Evolutionary conservation across 495 filamentous ascomycete genomes (phyloP), one percentile per base, ranked within the genome.

Genomic region (Pyrenula aspistea): DNA sequence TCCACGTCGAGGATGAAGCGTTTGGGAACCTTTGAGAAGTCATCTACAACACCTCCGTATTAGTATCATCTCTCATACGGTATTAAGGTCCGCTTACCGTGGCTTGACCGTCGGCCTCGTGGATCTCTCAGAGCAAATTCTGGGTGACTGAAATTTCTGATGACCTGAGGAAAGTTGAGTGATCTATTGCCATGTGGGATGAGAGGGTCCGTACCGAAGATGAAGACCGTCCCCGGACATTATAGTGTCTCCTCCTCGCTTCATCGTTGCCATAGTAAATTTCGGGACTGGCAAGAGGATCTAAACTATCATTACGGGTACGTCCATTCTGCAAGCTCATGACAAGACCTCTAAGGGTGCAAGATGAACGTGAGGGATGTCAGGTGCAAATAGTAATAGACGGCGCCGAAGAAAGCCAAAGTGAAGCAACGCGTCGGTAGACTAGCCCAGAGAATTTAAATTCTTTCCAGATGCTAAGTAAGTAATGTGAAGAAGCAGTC

Each of bases 1-100:
- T 91, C 84, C 56, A 95, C 89, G 53, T 87, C 74, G 67, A 93
- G 79, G 10, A 89, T 77, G 70, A 89, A 91, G 59, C 83, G 82
- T 54, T 86, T 85, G 23, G 80, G 76, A 19, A 71, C 62, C 22
- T 69, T 61, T 2, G 76, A 68, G 11, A 69, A 60, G 60, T 78
- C 79, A 70, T 83, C 81, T 81, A 64, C 31, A 24, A 22, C 47
- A 59, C 25, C 21, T 57, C 21, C 25, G 51, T 52, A 22, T 24
- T 23, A 23, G 25, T 20, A 21, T 56, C 24, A 22, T 12, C 21
- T 19, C 12, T 52, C 11, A 36, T 25, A 42, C 22, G 31, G n/a
- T n/a, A n/a, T 48, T 21, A 22, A 22, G 50, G 10, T 24, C 25
- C 57, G 59, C 71, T n/a, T 67, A 78, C 75, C 75, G 55, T 77